A percentile compares a stretch with the other conserved stretches of the same genome.
Conservation (phyloP, 1,284 basidiomycete species). For the Pterulicium gracile region DNA sequence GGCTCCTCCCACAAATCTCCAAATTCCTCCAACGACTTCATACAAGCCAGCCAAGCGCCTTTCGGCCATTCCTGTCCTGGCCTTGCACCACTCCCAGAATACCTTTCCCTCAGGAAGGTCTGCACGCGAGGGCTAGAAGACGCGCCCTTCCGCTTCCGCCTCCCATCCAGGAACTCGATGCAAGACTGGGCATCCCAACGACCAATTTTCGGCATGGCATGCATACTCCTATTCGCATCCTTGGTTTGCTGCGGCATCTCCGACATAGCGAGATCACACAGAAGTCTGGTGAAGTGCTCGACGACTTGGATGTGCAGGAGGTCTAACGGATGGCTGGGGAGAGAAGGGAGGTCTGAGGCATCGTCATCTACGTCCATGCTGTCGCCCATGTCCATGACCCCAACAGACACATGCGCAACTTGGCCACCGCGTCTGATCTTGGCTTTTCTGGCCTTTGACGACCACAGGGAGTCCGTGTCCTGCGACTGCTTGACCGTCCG, state of each 20-base stretch:
- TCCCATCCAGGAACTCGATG: not conserved
- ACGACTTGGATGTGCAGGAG: conserved; percentile 57
- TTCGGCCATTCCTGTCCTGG: not conserved
- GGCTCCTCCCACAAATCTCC: not conserved
- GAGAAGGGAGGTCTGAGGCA: conserved; percentile 14
- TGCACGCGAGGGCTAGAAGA: not conserved
- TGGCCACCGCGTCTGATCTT: not conserved
- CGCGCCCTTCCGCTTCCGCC: not conserved
- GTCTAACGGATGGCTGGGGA: conserved; percentile 49
- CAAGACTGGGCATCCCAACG: not conserved
- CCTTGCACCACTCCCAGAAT: not conserved
- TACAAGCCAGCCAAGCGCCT: not conserved
- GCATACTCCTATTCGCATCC: not conserved
- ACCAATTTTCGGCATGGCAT: not conserved
- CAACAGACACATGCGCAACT: not conserved
- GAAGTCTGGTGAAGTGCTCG: conserved; percentile 51
- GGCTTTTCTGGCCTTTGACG: not conserved
- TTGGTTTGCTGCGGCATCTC: not conserved
- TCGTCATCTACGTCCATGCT: conserved; percentile 56
- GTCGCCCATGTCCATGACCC: conserved; percentile 29
- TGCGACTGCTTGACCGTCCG: not conserved
- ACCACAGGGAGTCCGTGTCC: not conserved
- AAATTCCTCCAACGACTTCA: not conserved
- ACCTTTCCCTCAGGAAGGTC: not conserved
- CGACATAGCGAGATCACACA: conserved; percentile 35